phyloP scores from a whole-genome alignment of 768 basidiomycete genomes.

The Rhizopogon vulgaris region DNA sequence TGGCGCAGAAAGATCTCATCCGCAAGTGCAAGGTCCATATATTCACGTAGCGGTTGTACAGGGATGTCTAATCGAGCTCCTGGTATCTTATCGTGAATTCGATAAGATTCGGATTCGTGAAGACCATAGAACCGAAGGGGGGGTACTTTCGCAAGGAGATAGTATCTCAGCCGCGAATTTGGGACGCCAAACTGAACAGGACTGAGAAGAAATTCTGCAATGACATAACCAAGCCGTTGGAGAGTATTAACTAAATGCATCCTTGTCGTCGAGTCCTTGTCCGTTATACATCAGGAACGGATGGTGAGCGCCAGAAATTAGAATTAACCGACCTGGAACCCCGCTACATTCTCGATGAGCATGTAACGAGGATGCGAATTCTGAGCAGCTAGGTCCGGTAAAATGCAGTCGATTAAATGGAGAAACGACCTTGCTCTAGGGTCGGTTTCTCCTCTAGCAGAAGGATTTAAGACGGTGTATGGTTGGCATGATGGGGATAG shows the following conservation, averaged over 20 bases:
- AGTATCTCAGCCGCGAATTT: slow-evolving; percentile 78
- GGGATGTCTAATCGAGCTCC: slow-evolving; percentile 7
- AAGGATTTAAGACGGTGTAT: slow-evolving; percentile 72
- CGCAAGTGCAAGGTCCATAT: slow-evolving; percentile 8
- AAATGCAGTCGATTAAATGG: slow-evolving; percentile 55
- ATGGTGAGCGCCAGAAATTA: not conserved
- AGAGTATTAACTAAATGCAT: slow-evolving; percentile 48
- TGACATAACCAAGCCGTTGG: slow-evolving; percentile 46
- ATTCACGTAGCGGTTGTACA: slow-evolving; percentile 5
- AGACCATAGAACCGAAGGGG: slow-evolving; percentile 33
- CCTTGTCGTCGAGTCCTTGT: slow-evolving; percentile 61
- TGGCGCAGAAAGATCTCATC: slow-evolving; percentile 18
- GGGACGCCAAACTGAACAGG: slow-evolving; percentile 78
- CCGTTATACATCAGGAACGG: slow-evolving; percentile 5
- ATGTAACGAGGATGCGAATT: slow-evolving; percentile 49
- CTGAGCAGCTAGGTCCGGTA: slow-evolving; percentile 48
- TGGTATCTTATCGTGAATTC: slow-evolving; percentile 51
- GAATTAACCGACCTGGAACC: slow-evolving; percentile 59
- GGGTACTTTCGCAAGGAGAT: slow-evolving; percentile 58
- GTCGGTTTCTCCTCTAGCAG: slow-evolving; percentile 64
- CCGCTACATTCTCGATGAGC: slow-evolving; percentile 77
- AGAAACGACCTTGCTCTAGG: slow-evolving; percentile 74
- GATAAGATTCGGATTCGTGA: slow-evolving; percentile 10
- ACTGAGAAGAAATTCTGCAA: slow-evolving; percentile 59
- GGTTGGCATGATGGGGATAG: slow-evolving; percentile 82